Percentiles rank a stretch among this genome's conserved stretches.
Evolutionary conservation across 257 asterid species (phyloP).

Genomic region (Scutellaria barbata): DNA sequence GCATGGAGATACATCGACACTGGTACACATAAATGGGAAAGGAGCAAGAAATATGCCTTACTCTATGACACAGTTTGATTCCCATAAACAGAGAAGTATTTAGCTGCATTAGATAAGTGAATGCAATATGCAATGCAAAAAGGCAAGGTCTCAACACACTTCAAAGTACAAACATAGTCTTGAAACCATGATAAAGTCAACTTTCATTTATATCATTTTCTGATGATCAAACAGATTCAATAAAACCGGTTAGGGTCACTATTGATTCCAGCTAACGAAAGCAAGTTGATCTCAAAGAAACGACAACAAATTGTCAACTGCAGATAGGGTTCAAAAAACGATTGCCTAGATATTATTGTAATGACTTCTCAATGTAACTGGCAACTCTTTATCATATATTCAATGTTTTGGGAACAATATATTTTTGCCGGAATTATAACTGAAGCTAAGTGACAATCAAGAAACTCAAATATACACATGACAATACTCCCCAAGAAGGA

Average conservation of each 20-base stretch:
- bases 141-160: neutral
- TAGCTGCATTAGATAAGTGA: neutral
- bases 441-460: too few species aligned
- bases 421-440: too few species aligned
- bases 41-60: neutral
- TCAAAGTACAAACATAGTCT: constrained; percentile 8
- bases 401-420: too few species aligned
- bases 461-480: too few species aligned
- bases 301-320: too few species aligned
- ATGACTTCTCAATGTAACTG: too few species aligned
- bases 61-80: too few species aligned
- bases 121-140: neutral
- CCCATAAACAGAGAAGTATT: neutral
- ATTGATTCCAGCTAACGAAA: neutral
- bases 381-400: too few species aligned
- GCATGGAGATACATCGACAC: too few species aligned
- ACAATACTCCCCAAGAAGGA: too few species aligned
- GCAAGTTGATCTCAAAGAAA: neutral
- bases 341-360: too few species aligned
- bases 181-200: neutral
- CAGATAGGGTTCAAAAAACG: too few species aligned
- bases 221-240: neutral
- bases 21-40: neutral
- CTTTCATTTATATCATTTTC: neutral
- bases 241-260: neutral